Conservation (phyloP, 331 rosid genomes). For the Acacia concinna region DNA sequence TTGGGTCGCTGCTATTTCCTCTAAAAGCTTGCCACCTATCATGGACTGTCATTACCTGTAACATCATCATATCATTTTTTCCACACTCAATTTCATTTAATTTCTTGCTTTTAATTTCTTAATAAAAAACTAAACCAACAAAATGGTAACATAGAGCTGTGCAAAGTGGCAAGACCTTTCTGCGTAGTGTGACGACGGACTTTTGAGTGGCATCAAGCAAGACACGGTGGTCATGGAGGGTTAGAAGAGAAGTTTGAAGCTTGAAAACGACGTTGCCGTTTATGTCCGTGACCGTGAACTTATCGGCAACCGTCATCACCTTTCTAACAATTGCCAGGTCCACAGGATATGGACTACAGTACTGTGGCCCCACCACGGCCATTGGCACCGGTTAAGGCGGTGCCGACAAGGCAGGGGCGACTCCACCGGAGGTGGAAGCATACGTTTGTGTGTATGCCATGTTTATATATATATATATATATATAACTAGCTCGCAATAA, state of each 20-base stretch:
- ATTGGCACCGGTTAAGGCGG: conserved; percentile 2
- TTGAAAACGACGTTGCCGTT: conserved; percentile 45
- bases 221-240: conserved; percentile 40
- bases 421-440: neutral
- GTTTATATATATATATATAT: neutral
- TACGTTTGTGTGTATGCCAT: conserved; percentile 11
- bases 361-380: conserved; percentile 42
- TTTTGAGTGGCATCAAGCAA: conserved; percentile 42
- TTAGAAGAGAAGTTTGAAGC: conserved; percentile 29
- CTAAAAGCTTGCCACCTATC: neutral
- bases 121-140: too few relatives aligned
- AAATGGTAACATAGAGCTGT: neutral
- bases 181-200: conserved; percentile 27
- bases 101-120: too few relatives aligned
- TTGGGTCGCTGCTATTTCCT: neutral
- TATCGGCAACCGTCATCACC: conserved; percentile 34
- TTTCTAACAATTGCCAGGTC: conserved; percentile 45
- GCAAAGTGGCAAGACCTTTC: conserved; percentile 35
- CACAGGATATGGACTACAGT: conserved; percentile 41
- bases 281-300: conserved; percentile 42
- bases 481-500: neutral
- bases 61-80: neutral
- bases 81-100: neutral
- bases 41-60: neutral
- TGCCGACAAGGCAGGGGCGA: neutral